Base-by-base conservation (phyloP, 2,329 filamentous ascomycete genomes). In the Corniculantispora saksenae region DNA sequence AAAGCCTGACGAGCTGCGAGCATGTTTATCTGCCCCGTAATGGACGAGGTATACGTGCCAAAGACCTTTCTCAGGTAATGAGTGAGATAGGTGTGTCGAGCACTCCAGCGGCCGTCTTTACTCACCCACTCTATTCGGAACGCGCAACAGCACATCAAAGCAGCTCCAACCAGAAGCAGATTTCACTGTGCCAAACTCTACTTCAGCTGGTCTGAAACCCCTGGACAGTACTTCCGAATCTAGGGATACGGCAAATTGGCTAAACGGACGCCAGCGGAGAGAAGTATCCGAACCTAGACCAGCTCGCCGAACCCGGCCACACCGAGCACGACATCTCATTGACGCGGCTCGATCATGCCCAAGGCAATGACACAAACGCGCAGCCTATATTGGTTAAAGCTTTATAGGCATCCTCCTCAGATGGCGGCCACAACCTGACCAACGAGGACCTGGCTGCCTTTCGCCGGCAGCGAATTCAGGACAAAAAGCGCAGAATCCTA, bases 11-110 rank as follows among this genome's bases (percentile, higher is more conserved):
- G 61, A 63, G 23, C 12, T 57, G 43, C 70, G 70, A 23, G 62
- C 70, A 71, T 61, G 68, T 66, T 63, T 69, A 68, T 61, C 62
- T 71, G 45, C 66, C 68, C 21, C 69, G 68, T 19, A 64, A 64
- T 35, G 70, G 70, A 40, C 53, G 66, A 12, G 45, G 63, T 27
- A 56, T 71, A 56, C 66, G 57, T 38, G 66, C 70, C 63, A 58
- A 60, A 38, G 61, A 70, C 57, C 62, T 70, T n/a, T 65, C 66
- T 47, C 27, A 32, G 23, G 67, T 4, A 40, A 66, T 54, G 56
- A 67, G 66, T 54, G 62, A 62, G 43, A 66, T 61, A 3, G 58
- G 58, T 32, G 45, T 61, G 2, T 61, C 58, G 13, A 21, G 13
- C 8, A 29, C 58, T 27, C 58, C 53, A 8, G 58, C 58, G 17